Conservation (phyloP, 1,284 basidiomycete genomes). For the Cryptococcus jaspeensis region DNA sequence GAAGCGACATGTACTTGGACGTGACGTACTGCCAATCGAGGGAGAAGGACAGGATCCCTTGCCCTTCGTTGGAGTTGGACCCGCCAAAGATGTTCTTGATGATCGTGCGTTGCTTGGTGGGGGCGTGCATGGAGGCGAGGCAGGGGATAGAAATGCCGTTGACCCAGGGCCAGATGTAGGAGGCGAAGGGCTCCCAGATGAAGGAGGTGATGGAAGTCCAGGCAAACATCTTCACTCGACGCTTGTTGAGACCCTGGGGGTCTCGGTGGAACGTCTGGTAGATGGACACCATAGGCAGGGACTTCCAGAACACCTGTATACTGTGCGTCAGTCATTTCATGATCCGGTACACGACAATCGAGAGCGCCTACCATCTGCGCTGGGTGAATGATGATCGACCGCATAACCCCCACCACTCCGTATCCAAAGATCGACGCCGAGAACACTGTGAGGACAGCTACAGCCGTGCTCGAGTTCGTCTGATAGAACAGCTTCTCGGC, state of each 20-base stretch:
- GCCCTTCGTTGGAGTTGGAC: slow-evolving; percentile 24
- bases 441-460: slow-evolving; percentile 63
- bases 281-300: slow-evolving; percentile 31
- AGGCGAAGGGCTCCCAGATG: slow-evolving; percentile 50
- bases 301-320: slow-evolving; percentile 50
- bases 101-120: slow-evolving; percentile 10
- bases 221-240: slow-evolving; percentile 62
- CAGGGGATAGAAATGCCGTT: slow-evolving; percentile 41
- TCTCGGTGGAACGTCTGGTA: slow-evolving; percentile 37
- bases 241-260: slow-evolving; percentile 55
- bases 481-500: slow-evolving; percentile 61
- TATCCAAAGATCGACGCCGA: slow-evolving; percentile 68
- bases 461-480: slow-evolving; percentile 58
- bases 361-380: not conserved
- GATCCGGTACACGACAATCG: slow-evolving; percentile 22
- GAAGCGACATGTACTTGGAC: slow-evolving; percentile 19
- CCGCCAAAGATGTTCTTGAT: slow-evolving; percentile 41
- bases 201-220: slow-evolving; percentile 28
- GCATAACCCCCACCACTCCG: slow-evolving; percentile 51
- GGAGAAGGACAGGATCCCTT: slow-evolving; percentile 33
- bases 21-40: slow-evolving; percentile 22
- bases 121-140: slow-evolving; percentile 60
- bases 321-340: too few species aligned
- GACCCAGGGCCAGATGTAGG: slow-evolving; percentile 51
- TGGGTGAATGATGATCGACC: slow-evolving; percentile 36